These are phyloP conservation scores for Neolentinus lepideus DNA, from an alignment of 1,284 basidiomycete genomes.

Conservation along the genomic window DNA sequence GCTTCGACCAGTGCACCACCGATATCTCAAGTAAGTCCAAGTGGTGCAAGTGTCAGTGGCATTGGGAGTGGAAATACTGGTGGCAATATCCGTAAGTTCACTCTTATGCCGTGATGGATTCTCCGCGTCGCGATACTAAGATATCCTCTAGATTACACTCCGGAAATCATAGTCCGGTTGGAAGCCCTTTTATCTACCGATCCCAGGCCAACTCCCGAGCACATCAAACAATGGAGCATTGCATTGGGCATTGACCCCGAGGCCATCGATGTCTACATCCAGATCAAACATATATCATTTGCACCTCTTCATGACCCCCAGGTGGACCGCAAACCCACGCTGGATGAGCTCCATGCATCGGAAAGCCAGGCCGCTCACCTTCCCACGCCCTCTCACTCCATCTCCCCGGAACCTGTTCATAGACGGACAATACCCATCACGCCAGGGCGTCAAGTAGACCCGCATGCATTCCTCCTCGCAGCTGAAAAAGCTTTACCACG, in stretches of 20 bases:
- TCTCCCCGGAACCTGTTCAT: neutral
- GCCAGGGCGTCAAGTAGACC: neutral
- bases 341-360: too few species aligned
- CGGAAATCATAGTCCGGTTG: neutral
- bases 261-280: neutral
- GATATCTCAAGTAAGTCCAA: too few species aligned
- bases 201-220: neutral
- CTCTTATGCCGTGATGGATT: neutral
- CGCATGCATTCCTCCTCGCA: neutral
- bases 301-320: neutral
- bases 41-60: too few species aligned
- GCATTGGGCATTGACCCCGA: neutral
- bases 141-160: neutral
- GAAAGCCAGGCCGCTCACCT: neutral
- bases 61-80: neutral
- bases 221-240: neutral
- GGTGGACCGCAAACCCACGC: neutral
- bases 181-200: neutral
- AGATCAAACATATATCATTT: neutral
- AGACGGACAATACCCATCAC: neutral
- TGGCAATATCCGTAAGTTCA: neutral
- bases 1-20: too few species aligned
- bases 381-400: neutral
- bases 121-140: neutral
- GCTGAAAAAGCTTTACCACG: neutral